Conservation (phyloP, 1,139 yeast genomes). For the Blastobotrys aristatus region DNA sequence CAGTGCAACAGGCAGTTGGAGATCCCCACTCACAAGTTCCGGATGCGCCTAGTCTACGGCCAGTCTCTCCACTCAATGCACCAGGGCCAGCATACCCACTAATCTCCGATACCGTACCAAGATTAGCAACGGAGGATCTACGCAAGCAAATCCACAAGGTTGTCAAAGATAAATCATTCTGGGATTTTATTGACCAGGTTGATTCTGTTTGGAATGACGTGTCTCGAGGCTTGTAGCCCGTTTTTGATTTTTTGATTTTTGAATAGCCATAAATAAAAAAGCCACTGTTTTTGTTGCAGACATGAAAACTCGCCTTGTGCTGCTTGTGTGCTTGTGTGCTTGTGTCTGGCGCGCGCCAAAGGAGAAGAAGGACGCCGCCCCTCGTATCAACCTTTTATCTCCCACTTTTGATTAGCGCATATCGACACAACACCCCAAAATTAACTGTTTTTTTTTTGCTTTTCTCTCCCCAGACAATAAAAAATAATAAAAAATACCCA, state of each 20-base stretch:
- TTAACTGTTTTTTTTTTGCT: too few species aligned
- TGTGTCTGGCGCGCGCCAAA: neutral
- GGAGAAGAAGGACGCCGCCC: too few species aligned
- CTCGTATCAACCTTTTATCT: too few species aligned
- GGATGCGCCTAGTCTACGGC: neutral
- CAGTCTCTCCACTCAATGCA: neutral
- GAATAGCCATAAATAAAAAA: too few species aligned
- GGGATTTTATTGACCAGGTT: conserved; percentile 6
- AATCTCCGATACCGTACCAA: neutral
- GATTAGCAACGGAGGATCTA: conserved; percentile 1
- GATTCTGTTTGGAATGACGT: conserved; percentile 5
- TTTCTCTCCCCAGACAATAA: neutral
- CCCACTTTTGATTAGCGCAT: neutral
- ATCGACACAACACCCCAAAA: neutral
- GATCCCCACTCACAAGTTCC: neutral
- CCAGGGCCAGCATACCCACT: conserved; percentile 1
- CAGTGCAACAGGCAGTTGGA: neutral
- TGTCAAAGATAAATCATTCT: neutral
- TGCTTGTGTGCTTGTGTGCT: too few species aligned
- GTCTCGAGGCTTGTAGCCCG: neutral
- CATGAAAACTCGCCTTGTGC: too few species aligned
- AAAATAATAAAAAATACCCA: neutral
- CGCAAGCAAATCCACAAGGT: neutral
- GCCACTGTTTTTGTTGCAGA: too few species aligned
- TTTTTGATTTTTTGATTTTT: conserved; percentile 4